Conservation (phyloP, 495 filamentous ascomycete species). For the Cenococcum geophilum region DNA sequence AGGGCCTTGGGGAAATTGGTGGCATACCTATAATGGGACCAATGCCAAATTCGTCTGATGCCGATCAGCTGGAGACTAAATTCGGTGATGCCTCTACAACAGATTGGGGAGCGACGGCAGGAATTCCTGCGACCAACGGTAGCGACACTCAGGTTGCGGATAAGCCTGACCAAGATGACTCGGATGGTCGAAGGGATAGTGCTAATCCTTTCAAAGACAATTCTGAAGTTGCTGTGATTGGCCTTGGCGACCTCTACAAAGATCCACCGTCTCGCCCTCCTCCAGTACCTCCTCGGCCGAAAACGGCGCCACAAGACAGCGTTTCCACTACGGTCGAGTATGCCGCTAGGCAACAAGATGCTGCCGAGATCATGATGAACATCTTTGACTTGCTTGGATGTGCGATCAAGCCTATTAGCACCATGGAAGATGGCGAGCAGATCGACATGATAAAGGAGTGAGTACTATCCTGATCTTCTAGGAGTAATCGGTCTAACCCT, state of each 20-base stretch:
- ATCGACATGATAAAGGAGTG: conserved; percentile 67
- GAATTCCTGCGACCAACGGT: neutral
- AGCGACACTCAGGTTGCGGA: neutral
- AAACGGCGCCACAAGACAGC: conserved; percentile 1
- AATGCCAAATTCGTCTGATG: conserved; percentile 21
- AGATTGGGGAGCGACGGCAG: neutral
- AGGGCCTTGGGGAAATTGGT: conserved; percentile 43
- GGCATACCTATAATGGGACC: conserved; percentile 50
- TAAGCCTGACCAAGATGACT: neutral
- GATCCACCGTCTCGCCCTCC: conserved; percentile 21
- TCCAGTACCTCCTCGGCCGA: conserved; percentile 30
- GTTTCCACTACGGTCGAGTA: conserved; percentile 41
- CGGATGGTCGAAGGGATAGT: neutral
- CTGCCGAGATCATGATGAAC: conserved; percentile 90
- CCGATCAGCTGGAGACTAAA: neutral
- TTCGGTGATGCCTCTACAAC: neutral
- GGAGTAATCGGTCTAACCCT: neutral
- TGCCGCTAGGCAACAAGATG: conserved; percentile 72
- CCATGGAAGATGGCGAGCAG: conserved; percentile 64
- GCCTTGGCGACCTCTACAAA: too few species aligned
- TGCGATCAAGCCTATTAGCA: conserved; percentile 62
- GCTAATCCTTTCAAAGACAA: neutral
- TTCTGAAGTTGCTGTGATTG: too few species aligned
- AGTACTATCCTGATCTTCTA: conserved; percentile 20
- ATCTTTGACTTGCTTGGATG: conserved; percentile 84